Percentiles rank a stretch among this genome's conserved stretches.
phyloP scores from a whole-genome alignment of 2,329 filamentous ascomycete species.

The Cytospora piceicola region DNA sequence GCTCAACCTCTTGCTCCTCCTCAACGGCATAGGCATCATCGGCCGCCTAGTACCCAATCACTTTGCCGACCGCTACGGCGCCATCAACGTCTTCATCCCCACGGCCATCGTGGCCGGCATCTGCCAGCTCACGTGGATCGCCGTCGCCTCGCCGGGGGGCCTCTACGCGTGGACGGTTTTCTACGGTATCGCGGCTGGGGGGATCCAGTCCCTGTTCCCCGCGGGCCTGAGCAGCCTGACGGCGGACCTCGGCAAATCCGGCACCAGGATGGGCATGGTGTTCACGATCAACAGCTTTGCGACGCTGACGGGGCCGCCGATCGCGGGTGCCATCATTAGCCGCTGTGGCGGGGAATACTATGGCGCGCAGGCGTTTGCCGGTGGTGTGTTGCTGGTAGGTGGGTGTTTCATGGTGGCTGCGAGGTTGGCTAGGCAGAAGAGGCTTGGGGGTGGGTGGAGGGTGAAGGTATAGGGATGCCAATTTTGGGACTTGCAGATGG shows the following conservation, averaged over 20 bases:
- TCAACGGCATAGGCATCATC: constrained; percentile 65
- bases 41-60: constrained; percentile 63
- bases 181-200: constrained; percentile 67
- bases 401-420: constrained; percentile 45
- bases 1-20: constrained; percentile 64
- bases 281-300: constrained; percentile 60
- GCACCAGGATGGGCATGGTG: constrained; percentile 61
- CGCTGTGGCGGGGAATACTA: constrained; percentile 46
- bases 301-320: constrained; percentile 56
- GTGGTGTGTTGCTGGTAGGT: constrained; percentile 47
- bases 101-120: constrained; percentile 46
- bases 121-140: constrained; percentile 61
- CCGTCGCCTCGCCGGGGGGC: constrained; percentile 51
- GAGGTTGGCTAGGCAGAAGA: constrained; percentile 45
- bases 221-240: constrained; percentile 61
- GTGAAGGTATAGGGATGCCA: constrained; percentile 41
- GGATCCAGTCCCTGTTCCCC: constrained; percentile 69
- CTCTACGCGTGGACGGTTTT: constrained; percentile 66
- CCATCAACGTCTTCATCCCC: constrained; percentile 64
- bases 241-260: constrained; percentile 54
- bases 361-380: constrained; percentile 56
- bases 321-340: constrained; percentile 54
- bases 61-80: constrained; percentile 61
- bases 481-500: no score
- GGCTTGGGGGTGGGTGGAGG: constrained; percentile 43